Evolutionary conservation across 2,329 filamentous ascomycete species (phyloP), one percentile per base, ranked within the genome.

Genomic region (Cercospora nicotianae): DNA sequence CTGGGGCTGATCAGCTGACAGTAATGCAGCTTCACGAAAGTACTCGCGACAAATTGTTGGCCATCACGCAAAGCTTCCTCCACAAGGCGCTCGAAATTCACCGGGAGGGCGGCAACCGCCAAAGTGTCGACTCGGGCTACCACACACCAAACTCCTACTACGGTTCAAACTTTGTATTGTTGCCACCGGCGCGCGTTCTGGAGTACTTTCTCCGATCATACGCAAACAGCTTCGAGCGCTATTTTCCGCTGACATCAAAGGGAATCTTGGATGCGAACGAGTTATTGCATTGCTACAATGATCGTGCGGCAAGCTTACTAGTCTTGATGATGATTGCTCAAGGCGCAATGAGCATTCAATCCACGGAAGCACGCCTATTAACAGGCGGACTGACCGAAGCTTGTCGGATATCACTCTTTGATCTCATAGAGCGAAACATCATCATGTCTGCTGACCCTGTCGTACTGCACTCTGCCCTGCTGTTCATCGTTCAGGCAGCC

Each of bases 291-390:
- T 83, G 80, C 63, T 82, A 82, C 71, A 88, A 89, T 73, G 89
- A 89, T 73, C 86, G 88, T 71, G 87, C 88, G 0, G 87, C 89
- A 0, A 90, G 87, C 42, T 78, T 91, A 31, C 80, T 91, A 12
- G 84, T 91, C 0, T 81, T 91, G 23, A 84, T 91, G 76, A 91
- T 91, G 89, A 89, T 91, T 65, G 89, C 89, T 0, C 88, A 90
- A 73, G 90, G 89, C 16, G 89, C 89, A 9, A 87, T 88, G 66
- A 84, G 85, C n/a, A 87, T 90, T 61, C 87, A 88, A 3, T 88
- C 86, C 45, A 81, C 86, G 0, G 89, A 91, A 78, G 89, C 89
- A 1, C 83, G 88, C 48, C 88, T 86, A 76, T 81, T 92, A 12
- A 87, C 89, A 4, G 87, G 87, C 1, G 89, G 89, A 0, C 79